phyloP scores from a whole-genome alignment of 257 asterid species.

The Thymus mandschuricus region DNA sequence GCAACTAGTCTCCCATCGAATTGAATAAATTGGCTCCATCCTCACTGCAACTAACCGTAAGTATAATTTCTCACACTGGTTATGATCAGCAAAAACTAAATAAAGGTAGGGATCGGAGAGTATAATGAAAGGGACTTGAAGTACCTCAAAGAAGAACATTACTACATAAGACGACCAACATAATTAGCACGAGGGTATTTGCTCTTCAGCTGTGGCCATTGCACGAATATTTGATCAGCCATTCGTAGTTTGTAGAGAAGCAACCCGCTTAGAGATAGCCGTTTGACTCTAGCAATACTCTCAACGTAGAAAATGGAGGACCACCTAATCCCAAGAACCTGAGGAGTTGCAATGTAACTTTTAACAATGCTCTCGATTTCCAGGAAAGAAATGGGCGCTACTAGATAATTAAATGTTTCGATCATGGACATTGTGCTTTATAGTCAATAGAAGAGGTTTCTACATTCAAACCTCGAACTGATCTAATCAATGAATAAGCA shows the following conservation, averaged over 20 bases:
- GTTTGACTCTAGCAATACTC: constrained; percentile 94
- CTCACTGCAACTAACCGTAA: not conserved
- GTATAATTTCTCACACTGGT: not conserved
- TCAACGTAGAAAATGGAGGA: constrained; percentile 84
- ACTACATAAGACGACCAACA: constrained; percentile 92
- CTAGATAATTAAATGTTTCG: not conserved
- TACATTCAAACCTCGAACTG: not conserved
- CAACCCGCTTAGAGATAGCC: constrained; percentile 84
- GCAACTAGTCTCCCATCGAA: no score
- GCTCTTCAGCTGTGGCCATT: constrained; percentile 84
- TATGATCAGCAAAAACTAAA: not conserved
- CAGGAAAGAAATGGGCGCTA: not conserved
- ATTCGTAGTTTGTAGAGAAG: constrained; percentile 76
- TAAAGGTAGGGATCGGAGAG: not conserved
- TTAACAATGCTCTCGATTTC: constrained; percentile 17
- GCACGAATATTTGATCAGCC: constrained; percentile 91
- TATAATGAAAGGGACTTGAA: constrained; percentile 2
- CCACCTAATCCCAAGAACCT: constrained; percentile 87
- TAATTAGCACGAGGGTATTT: constrained; percentile 82
- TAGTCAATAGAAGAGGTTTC: not conserved
- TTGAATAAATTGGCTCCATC: not conserved
- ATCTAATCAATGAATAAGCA: constrained; percentile 4
- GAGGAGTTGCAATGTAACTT: constrained; percentile 29
- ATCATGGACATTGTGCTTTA: not conserved
- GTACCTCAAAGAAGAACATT: constrained; percentile 33